Base-by-base conservation (phyloP, 768 basidiomycete species). In the Boletellus ananiceps region DNA sequence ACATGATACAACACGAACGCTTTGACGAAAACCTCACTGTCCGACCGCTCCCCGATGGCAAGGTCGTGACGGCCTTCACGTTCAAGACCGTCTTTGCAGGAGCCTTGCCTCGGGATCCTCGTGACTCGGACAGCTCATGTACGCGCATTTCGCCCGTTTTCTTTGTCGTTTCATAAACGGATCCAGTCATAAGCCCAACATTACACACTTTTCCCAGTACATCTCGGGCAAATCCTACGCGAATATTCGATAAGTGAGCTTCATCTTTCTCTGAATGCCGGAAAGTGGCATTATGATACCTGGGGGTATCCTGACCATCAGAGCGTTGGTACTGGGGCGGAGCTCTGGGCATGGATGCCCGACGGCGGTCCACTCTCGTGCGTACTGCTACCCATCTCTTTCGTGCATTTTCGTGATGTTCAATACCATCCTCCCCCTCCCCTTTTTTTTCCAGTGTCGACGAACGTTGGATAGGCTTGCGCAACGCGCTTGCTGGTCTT, bases 321-420 rank as follows among this genome's bases (percentile, higher is more conserved):
- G 5, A 82, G 81, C 3, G 86, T 93, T 1, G 86, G 86, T 3
- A 82, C 86, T 0, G 94, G 94, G 2, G 94, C 90, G 8, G 89
- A 94, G 63, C 71, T 97, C 6, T 88, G 87, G 84, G 90, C 85
- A 9, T 96, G 93, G 92, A 84, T 96, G 76, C 85, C 79, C n/a
- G 83, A 85, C 27, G 76, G 76, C 21, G 74, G 70, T 1, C 59
- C 69, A 7, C 54, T 69, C n/a, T 76, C 76, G 84, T 82, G 57
- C 57, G 76, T 66, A 14, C 38, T 33, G 29, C n/a, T 25, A 29
- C 29, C 29, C 29, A 9, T 29, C 29, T 7, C 2, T 29, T 0
- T 29, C 29, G 8, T 11, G 29, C 29, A 29, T 6, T 29, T 7
- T 11, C 8, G 29, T 11, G 11, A 29, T 2, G 29, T 11, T 29